Evolutionary conservation across 78 protist genomes (phyloP).

Genomic region (Polysphondylium violaceum): DNA sequence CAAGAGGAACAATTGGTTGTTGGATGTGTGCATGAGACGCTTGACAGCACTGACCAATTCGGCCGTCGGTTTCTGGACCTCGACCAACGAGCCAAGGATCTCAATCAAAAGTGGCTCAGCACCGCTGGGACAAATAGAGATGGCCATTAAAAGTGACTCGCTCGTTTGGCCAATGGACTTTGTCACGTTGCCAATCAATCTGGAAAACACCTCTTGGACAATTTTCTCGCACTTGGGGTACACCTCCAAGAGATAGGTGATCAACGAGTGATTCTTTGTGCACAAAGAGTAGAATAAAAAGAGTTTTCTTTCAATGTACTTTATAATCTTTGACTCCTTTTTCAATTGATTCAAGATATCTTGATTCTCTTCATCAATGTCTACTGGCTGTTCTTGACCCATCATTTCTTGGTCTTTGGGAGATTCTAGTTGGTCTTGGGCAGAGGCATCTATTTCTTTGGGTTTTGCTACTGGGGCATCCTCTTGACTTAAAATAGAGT

Average conservation of each 20-base stretch:
- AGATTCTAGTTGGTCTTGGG: not conserved
- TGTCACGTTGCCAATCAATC: constrained; percentile 1
- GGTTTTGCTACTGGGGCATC: not conserved
- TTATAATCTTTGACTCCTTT: not conserved
- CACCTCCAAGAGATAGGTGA: constrained; percentile 11
- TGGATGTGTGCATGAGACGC: not conserved
- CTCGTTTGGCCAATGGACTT: constrained; percentile 46
- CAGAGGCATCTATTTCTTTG: not conserved
- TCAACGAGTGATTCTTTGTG: constrained; percentile 24
- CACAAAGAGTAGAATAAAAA: constrained; percentile 32
- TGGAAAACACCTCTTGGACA: constrained; percentile 5
- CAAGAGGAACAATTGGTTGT: constrained; percentile 28
- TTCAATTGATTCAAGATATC: not conserved
- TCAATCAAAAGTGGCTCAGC: constrained; percentile 23
- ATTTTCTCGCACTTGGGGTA: constrained; percentile 11
- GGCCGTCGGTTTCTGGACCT: not conserved
- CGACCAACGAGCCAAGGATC: constrained; percentile 1
- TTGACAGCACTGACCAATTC: constrained; percentile 49
- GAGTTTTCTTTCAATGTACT: constrained; percentile 36
- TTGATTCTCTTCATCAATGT: not conserved
- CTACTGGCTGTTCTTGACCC: not conserved
- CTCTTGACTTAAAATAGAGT: not conserved
- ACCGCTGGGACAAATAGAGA: constrained; percentile 45
- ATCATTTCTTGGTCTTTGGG: not conserved
- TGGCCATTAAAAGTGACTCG: not conserved